phyloP scores from a whole-genome alignment of 805 yeast genomes.

The Nakazawaea anatomiae region DNA sequence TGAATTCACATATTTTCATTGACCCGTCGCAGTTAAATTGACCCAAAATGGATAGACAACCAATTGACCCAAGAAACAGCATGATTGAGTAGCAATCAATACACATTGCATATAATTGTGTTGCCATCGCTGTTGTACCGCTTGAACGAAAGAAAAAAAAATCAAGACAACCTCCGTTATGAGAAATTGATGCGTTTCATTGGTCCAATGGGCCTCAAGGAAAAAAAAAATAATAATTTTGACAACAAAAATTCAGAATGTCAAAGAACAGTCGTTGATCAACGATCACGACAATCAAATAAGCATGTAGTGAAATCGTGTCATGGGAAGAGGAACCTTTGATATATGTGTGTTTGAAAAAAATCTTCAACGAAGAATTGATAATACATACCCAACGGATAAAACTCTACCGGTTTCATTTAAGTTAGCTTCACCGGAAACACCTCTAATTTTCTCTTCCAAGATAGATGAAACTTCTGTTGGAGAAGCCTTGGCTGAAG shows the following conservation, averaged over 20 bases:
- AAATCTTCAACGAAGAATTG: too few species aligned
- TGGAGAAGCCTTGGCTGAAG: conserved; percentile 96
- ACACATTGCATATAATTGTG: too few species aligned
- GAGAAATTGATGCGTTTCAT: conserved; percentile 20
- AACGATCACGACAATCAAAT: neutral
- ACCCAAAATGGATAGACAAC: too few species aligned
- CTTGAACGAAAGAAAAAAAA: neutral
- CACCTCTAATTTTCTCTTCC: conserved; percentile 99
- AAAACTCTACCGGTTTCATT: conserved; percentile 99
- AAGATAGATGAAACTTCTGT: conserved; percentile 98
- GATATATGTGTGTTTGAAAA: too few species aligned
- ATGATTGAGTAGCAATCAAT: too few species aligned
- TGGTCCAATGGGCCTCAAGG: conserved; percentile 13
- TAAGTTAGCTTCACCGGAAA: conserved; percentile 93
- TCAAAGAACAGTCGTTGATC: neutral
- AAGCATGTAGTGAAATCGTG: neutral
- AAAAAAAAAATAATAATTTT: conserved; percentile 2
- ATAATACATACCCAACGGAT: conserved; percentile 79
- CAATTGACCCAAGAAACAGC: too few species aligned
- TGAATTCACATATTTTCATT: neutral
- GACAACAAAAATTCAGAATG: conserved; percentile 1
- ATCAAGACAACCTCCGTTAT: conserved; percentile 13
- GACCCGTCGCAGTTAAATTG: too few species aligned
- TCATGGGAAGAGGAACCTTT: too few species aligned
- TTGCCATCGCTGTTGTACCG: too few species aligned